Evolutionary conservation across 2,329 filamentous ascomycete genomes (phyloP), one percentile per base, ranked within the genome.

Genomic region (Penicillium janthinellum): DNA sequence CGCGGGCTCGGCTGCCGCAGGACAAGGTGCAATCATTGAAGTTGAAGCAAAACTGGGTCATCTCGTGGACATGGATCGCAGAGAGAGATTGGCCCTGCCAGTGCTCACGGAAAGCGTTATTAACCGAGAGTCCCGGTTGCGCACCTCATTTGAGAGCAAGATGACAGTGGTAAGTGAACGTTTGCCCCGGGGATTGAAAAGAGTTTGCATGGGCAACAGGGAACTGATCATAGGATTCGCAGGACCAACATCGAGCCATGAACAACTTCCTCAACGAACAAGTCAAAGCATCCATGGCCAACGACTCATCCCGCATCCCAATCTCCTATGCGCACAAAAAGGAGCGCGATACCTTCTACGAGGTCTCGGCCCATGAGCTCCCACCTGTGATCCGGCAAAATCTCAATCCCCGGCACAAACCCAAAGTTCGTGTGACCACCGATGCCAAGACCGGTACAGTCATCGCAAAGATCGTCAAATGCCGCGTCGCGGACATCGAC

Each of bases 1-100:
- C 57, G 79, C 82, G 11, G 72, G 77, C 22, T 75, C 83, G 35
- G 86, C 90, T 66, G 84, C 90, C 20, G 76, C 80, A 15, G 84
- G 84, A 54, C 83, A 85, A 15, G 87, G 86, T 6, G 88, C 92
- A 14, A 85, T 91, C 61, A 88, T 97, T 55, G 95, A 99, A 76
- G 90, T 99, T 56, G 95, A 99, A 78, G 95, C 92, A 10, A 98
- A 98, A 75, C 82, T 98, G 50, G 95, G 95, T 17, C 89, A 87
- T 28, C 82, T 98, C 14, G 85, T 94, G 58, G 88, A 91, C 73
- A 87, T 86, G 71, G 85, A 88, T 61, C 90, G 86, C 6, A 86
- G 89, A 58, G 82, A 88, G 49, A 84, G 91, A n/a, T 79, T 93
- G 28, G 79, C 84, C 10, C 77, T 93, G 10, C 86, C 86, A 5